Conservation (phyloP, 2,329 filamentous ascomycete species). For the Xylaria sp. region DNA sequence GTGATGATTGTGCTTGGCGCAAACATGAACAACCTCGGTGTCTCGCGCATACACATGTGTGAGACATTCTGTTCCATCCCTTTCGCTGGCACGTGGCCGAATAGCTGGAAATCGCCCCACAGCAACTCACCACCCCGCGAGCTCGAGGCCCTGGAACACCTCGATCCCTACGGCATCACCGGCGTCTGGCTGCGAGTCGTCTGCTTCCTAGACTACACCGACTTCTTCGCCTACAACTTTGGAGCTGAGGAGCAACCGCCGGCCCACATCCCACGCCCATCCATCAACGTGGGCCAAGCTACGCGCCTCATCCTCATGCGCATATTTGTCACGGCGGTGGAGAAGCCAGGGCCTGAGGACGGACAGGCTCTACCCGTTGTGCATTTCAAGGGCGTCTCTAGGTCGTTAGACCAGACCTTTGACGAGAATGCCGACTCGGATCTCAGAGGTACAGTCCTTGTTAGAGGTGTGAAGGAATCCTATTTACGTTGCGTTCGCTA, state of each 20-base stretch:
- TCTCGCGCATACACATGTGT: slow-evolving; percentile 59
- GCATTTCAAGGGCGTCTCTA: slow-evolving; percentile 72
- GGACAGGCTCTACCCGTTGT: slow-evolving; percentile 71
- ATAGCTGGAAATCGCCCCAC: slow-evolving; percentile 58
- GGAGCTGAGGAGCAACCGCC: slow-evolving; percentile 55
- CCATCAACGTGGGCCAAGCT: slow-evolving; percentile 69
- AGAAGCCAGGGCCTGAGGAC: slow-evolving; percentile 67
- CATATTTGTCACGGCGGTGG: slow-evolving; percentile 69
- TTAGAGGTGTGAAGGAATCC: slow-evolving; percentile 44
- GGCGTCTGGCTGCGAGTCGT: slow-evolving; percentile 76
- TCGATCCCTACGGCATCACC: slow-evolving; percentile 76
- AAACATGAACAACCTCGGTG: slow-evolving; percentile 66
- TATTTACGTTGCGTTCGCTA: neutral
- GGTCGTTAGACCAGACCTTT: slow-evolving; percentile 71
- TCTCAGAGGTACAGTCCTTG: slow-evolving; percentile 64
- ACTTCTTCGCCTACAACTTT: slow-evolving; percentile 80
- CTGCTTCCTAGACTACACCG: slow-evolving; percentile 73
- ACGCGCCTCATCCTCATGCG: slow-evolving; percentile 77
- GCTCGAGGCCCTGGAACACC: slow-evolving; percentile 58
- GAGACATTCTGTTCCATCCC: slow-evolving; percentile 64
- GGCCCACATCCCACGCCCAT: slow-evolving; percentile 58
- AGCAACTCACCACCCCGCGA: slow-evolving; percentile 31
- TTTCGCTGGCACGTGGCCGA: slow-evolving; percentile 66
- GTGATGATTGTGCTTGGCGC: slow-evolving; percentile 75
- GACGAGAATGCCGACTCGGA: slow-evolving; percentile 76